Evolutionary conservation across 129 eudicot genomes (phyloP).

Genomic region (Tagetes patula): DNA sequence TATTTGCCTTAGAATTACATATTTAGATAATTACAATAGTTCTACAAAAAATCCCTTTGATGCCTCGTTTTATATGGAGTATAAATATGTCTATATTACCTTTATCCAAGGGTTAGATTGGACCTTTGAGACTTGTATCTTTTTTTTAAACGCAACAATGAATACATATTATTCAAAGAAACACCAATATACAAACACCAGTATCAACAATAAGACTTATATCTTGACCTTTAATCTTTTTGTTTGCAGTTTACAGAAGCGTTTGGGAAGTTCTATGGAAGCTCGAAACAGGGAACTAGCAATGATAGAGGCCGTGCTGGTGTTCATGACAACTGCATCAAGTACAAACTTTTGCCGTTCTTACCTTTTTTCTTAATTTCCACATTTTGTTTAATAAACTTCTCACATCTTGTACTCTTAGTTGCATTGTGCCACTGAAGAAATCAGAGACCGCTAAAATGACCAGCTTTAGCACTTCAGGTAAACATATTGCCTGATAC

Average conservation of each 20-base stretch:
- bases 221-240: conserved; percentile 17
- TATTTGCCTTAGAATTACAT: neutral
- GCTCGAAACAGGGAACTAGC: conserved; percentile 66
- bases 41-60: neutral
- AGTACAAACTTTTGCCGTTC: conserved; percentile 38
- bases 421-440: conserved; percentile 78
- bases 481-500: conserved; percentile 30
- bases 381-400: conserved; percentile 12
- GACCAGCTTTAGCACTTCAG: conserved; percentile 88
- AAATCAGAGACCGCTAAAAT: conserved; percentile 43
- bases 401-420: conserved; percentile 25
- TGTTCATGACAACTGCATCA: conserved; percentile 92
- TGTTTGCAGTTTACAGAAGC: conserved; percentile 78
- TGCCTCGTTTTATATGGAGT: conserved; percentile 1
- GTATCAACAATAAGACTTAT: neutral
- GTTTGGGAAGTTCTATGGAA: conserved; percentile 92
- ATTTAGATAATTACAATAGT: neutral
- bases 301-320: conserved; percentile 58
- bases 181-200: too few relatives aligned
- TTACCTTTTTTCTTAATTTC: neutral
- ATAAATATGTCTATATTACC: neutral
- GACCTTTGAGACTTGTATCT: neutral
- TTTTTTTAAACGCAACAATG: too few relatives aligned
- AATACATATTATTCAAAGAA: too few relatives aligned
- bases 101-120: conserved; percentile 4